Evolutionary conservation across 192 early-diverging fungal species (phyloP).

Genomic region (Gorgonomyces haynaldii): DNA sequence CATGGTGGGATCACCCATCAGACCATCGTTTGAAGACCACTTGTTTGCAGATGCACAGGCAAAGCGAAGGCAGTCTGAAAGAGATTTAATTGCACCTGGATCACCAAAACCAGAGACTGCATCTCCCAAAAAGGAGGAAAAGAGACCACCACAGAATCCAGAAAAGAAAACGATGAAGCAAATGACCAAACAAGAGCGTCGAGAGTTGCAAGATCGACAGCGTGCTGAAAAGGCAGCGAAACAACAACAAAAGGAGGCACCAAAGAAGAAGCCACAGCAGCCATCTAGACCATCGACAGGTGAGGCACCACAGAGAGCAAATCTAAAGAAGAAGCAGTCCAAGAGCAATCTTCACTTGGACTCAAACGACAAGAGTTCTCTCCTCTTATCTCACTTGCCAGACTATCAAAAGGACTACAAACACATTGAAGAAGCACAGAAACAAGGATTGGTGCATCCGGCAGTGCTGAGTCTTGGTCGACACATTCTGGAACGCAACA

Average conservation of each 20-base stretch:
- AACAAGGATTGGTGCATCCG: conserved; percentile 63
- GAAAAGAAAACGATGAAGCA: conserved; percentile 36
- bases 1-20: too few species aligned
- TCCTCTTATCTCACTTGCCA: conserved; percentile 67
- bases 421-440: conserved; percentile 16
- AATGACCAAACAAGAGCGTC: conserved; percentile 84
- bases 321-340: conserved; percentile 8
- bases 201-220: conserved; percentile 64
- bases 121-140: too few species aligned
- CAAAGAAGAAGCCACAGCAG: conserved; percentile 5
- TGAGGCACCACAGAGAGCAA: conserved; percentile 1
- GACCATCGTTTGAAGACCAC: too few species aligned
- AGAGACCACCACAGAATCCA: background rate
- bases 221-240: conserved; percentile 56
- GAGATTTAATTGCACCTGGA: background rate
- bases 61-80: background rate
- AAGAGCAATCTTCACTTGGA: conserved; percentile 20
- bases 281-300: background rate
- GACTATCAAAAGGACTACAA: conserved; percentile 37
- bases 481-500: conserved; percentile 73
- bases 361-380: conserved; percentile 26
- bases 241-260: conserved; percentile 5
- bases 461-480: conserved; percentile 74
- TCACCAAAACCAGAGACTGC: background rate
- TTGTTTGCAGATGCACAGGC: too few species aligned